Percentiles rank a stretch among this genome's conserved stretches.
These are phyloP conservation scores for Pseudomicrostroma phylloplanum DNA, from an alignment of 1,284 basidiomycete species.

Conservation along the genomic window DNA sequence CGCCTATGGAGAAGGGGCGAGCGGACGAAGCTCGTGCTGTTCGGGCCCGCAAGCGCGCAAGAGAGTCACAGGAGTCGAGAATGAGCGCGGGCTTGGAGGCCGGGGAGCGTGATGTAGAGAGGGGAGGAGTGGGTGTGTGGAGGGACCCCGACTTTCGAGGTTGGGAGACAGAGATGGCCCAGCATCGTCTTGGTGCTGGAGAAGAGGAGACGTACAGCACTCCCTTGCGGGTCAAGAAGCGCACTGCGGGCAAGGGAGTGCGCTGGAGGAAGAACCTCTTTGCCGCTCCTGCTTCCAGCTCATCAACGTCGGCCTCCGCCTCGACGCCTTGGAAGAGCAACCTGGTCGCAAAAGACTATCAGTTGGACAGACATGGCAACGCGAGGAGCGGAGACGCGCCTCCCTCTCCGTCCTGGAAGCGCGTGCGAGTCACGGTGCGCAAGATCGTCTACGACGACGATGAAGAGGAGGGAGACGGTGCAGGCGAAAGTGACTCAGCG, in stretches of 20 bases:
- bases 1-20: background rate
- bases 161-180: background rate
- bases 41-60: slow-evolving; percentile 3
- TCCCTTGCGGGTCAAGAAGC: background rate
- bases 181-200: slow-evolving; percentile 5
- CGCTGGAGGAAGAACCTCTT: slow-evolving; percentile 8
- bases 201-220: slow-evolving; percentile 9
- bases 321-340: background rate
- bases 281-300: background rate
- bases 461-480: slow-evolving; percentile 3
- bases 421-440: background rate
- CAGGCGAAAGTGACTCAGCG: background rate
- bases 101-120: background rate
- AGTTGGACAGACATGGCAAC: slow-evolving; percentile 4
- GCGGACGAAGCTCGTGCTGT: slow-evolving; percentile 2
- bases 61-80: background rate
- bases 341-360: slow-evolving; percentile 2
- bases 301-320: background rate
- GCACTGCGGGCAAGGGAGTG: background rate
- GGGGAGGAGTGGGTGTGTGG: background rate
- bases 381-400: background rate
- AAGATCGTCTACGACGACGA: slow-evolving; percentile 5
- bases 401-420: background rate
- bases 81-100: too few species aligned
- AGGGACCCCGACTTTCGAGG: background rate